phyloP scores from a whole-genome alignment of 2,329 filamentous ascomycete genomes.

The Curvularia verruculosa region DNA sequence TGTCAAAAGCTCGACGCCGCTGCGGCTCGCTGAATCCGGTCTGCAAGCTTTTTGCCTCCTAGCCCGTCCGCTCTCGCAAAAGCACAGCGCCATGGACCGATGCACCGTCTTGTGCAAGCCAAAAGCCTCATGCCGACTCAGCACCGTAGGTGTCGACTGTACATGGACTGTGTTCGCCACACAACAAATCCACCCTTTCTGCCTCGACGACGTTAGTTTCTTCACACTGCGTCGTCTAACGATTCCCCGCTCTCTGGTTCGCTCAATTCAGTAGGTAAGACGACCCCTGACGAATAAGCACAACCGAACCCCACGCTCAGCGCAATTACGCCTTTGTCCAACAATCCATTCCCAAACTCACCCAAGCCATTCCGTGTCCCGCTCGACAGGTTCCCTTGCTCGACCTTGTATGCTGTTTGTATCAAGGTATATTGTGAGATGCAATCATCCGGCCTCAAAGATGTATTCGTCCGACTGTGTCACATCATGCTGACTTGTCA shows the following conservation, averaged over 20 bases:
- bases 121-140: conserved; percentile 17
- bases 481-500: conserved; percentile 18
- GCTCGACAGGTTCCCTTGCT: conserved; percentile 31
- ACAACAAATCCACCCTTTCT: conserved; percentile 5
- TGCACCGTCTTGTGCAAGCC: conserved; percentile 10
- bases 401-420: conserved; percentile 32
- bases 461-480: conserved; percentile 26
- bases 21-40: conserved; percentile 11
- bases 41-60: conserved; percentile 6
- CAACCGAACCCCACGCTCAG: conserved; percentile 15
- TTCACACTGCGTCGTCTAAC: conserved; percentile 25
- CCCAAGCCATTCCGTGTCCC: conserved; percentile 36
- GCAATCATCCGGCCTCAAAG: conserved; percentile 28
- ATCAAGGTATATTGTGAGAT: conserved; percentile 34
- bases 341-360: conserved; percentile 25
- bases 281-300: conserved; percentile 21
- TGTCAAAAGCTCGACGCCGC: conserved; percentile 5
- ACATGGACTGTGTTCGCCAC: conserved; percentile 17
- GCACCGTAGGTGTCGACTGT: conserved; percentile 11
- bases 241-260: conserved; percentile 12
- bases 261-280: conserved; percentile 37
- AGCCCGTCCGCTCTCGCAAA: conserved; percentile 7
- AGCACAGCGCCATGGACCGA: conserved; percentile 13
- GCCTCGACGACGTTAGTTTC: conserved; percentile 35
- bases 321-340: conserved; percentile 20